phyloP scores from a whole-genome alignment of 257 asterid species.

The Solanum ossicruentum region DNA sequence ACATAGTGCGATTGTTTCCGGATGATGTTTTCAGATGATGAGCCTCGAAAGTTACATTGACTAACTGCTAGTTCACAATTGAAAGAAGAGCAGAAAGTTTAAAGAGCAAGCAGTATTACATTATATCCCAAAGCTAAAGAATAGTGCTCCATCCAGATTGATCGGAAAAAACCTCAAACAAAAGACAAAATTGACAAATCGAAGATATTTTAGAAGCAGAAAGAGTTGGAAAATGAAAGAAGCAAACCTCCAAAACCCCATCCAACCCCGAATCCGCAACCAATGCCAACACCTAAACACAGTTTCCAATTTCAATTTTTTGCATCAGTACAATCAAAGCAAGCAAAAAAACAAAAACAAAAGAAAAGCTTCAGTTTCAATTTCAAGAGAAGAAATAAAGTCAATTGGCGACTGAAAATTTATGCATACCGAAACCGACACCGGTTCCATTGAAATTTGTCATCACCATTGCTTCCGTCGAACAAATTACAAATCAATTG shows the following conservation, averaged over 20 bases:
- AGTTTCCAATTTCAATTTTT: neutral
- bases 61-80: too few species aligned
- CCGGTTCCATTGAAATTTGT: constrained; percentile 65
- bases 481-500: neutral
- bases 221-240: neutral
- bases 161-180: neutral
- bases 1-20: too few species aligned
- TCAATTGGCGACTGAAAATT: neutral
- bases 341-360: neutral
- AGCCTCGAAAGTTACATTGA: too few species aligned
- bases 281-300: constrained; percentile 61
- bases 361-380: neutral
- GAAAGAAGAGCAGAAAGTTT: too few species aligned
- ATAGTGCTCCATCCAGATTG: too few species aligned
- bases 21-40: too few species aligned
- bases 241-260: constrained; percentile 90
- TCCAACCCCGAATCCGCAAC: constrained; percentile 83
- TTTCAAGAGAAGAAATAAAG: neutral
- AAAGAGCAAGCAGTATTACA: too few species aligned
- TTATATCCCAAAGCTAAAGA: too few species aligned
- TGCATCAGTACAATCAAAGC: neutral
- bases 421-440: constrained; percentile 53
- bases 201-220: neutral
- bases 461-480: constrained; percentile 27
- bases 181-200: neutral